Percentiles rank a stretch among this genome's conserved stretches.
phyloP scores from a whole-genome alignment of 1,284 basidiomycete species.

The Porogramme epimiltina region DNA sequence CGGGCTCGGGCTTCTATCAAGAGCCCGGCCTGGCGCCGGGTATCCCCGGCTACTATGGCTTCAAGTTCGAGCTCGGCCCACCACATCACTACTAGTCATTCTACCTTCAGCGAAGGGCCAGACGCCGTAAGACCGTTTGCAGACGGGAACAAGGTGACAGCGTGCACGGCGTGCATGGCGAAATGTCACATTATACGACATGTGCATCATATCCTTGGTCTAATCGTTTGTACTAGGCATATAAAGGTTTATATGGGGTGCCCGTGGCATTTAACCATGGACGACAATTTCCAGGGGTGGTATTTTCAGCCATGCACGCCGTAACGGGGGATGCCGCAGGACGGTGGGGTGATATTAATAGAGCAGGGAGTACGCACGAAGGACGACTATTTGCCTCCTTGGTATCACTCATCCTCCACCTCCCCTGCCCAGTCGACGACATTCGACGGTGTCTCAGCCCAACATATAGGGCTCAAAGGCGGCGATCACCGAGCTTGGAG shows the following conservation, averaged over 20 bases:
- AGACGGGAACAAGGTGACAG: constrained; percentile 29
- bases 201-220: too few species aligned
- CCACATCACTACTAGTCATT: constrained; percentile 27
- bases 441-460: constrained; percentile 59
- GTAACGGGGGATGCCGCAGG: constrained; percentile 20
- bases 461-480: constrained; percentile 30
- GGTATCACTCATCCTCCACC: constrained; percentile 73
- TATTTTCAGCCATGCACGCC: too few species aligned
- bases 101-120: constrained; percentile 21
- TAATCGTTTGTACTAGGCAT: too few species aligned
- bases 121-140: constrained; percentile 23
- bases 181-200: too few species aligned
- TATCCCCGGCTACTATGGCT: constrained; percentile 39
- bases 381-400: constrained; percentile 72
- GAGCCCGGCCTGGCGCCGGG: constrained; percentile 31
- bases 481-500: constrained; percentile 21
- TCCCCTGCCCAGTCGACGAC: constrained; percentile 66
- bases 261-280: too few species aligned
- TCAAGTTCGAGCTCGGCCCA: constrained; percentile 27
- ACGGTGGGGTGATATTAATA: constrained; percentile 33
- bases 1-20: too few species aligned
- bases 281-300: too few species aligned
- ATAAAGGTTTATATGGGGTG: too few species aligned
- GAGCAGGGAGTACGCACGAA: constrained; percentile 51
- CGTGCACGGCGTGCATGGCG: too few species aligned